Evolutionary conservation across 345 rosid species (phyloP).

Genomic region (Citrus australasica): DNA sequence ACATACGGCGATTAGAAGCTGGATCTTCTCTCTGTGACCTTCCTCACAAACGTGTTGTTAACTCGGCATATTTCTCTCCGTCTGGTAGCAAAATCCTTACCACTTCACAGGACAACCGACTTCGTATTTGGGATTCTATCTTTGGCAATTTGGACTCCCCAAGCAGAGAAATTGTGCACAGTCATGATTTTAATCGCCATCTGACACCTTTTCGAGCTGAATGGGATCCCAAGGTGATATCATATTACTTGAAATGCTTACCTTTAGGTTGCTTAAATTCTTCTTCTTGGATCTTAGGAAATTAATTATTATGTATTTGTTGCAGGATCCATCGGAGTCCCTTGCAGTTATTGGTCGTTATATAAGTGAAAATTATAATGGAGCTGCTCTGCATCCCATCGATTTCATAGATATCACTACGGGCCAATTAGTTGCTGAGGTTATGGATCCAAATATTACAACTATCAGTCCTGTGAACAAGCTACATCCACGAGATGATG

Average conservation of each 20-base stretch:
- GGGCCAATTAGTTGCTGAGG: constrained; percentile 89
- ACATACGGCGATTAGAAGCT: constrained; percentile 68
- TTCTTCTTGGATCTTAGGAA: neutral
- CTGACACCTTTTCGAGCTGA: constrained; percentile 94
- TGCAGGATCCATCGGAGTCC: constrained; percentile 87
- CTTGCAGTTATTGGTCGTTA: constrained; percentile 89
- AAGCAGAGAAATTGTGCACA: constrained; percentile 97
- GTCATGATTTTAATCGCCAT: constrained; percentile 94
- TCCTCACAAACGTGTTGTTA: constrained; percentile 83
- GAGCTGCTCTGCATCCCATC: constrained; percentile 88
- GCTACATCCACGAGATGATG: constrained; percentile 89
- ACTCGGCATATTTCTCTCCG: constrained; percentile 96
- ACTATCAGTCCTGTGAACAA: constrained; percentile 95
- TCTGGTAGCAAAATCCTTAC: constrained; percentile 87
- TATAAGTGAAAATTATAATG: constrained; percentile 87
- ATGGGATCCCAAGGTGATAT: constrained; percentile 95
- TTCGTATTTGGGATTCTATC: constrained; percentile 89
- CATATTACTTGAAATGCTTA: neutral
- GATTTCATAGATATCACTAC: constrained; percentile 84
- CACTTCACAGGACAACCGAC: constrained; percentile 88
- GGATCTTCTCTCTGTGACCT: constrained; percentile 59
- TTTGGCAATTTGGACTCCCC: constrained; percentile 74
- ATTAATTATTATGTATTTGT: neutral
- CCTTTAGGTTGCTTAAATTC: neutral
- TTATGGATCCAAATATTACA: constrained; percentile 90